Base-by-base conservation (phyloP, 2,329 filamentous ascomycete genomes). In the Aureobasidium sp. region DNA sequence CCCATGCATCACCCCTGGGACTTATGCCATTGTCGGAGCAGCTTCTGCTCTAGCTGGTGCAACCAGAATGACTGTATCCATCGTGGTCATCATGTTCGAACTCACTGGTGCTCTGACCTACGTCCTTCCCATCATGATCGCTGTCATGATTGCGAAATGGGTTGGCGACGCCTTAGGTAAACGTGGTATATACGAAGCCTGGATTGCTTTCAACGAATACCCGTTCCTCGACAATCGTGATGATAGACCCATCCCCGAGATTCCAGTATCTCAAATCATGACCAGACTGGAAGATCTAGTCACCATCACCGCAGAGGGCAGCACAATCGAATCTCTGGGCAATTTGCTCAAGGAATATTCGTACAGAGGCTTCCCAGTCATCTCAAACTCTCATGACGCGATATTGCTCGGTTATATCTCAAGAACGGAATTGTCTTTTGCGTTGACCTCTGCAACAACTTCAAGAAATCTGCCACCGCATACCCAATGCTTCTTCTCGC, bases 61-160 rank as follows among this genome's bases (percentile, higher is more conserved):
- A 39, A 97, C 93, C 20, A 86, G 93, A 67, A 95, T 99, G 87
- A 99, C 94, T 0, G 91, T 97, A 12, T 97, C 92, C 14, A 97
- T 99, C 67, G 93, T 99, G 5, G 94, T 97, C 70, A 99, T 99
- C 77, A 97, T 97, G 89, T 99, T 99, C 71, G 94, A 99, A 78
- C 86, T 99, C 62, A 99, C 94, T 0, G 94, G 94, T 58, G 94
- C 94, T 1, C 82, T 99, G 31, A 96, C 91, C 0, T 97, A 97
- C 72, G 93, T 99, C 53, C 84, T 99, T 8, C 94, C 94, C 61
- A 99, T 97, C 74, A 99, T 99, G 94, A 90, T 99, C 66, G 91
- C 92, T 47, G 94, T 99, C 71, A 96, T 99, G 92, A 82, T 97
- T 48, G 90, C 90, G 65, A 99, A 99, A 78, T 99, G 94, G 94